These are phyloP conservation scores for Lichtheimia corymbifera DNA, from an alignment of 371 early-diverging fungal species.

Conservation along the genomic window DNA sequence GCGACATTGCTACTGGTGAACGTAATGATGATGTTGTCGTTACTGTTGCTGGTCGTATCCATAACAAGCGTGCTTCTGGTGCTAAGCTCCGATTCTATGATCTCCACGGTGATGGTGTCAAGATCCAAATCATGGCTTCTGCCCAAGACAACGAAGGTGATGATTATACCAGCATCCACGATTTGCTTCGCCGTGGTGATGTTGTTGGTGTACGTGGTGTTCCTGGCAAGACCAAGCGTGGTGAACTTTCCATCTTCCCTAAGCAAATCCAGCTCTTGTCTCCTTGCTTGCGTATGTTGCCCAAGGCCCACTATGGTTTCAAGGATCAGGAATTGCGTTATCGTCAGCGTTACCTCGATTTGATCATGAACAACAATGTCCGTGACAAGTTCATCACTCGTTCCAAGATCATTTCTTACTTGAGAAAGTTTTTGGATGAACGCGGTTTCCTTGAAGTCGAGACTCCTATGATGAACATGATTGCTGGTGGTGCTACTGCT, in stretches of 20 bases:
- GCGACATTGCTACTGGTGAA: conserved; percentile 70
- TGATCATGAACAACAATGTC: conserved; percentile 97
- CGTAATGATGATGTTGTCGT: conserved; percentile 70
- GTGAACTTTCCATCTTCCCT: conserved; percentile 97
- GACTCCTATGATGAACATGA: conserved; percentile 99
- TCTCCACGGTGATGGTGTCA: conserved; percentile 90
- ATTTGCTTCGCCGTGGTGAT: conserved; percentile 94
- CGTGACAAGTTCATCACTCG: conserved; percentile 94
- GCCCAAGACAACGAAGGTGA: conserved; percentile 76
- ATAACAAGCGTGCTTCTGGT: conserved; percentile 87
- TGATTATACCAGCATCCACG: conserved; percentile 82
- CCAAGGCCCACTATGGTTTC: conserved; percentile 96
- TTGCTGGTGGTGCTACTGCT: conserved; percentile 99
- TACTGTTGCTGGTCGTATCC: conserved; percentile 86
- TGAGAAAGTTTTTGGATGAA: conserved; percentile 93
- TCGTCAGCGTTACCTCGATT: conserved; percentile 98
- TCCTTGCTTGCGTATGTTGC: conserved; percentile 97
- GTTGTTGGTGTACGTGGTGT: conserved; percentile 96
- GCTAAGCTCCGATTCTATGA: conserved; percentile 96
- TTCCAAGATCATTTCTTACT: conserved; percentile 91
- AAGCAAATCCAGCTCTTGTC: conserved; percentile 84
- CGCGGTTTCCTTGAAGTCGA: conserved; percentile 99
- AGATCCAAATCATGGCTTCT: conserved; percentile 94
- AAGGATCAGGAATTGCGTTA: conserved; percentile 96
- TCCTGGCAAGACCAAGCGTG: conserved; percentile 94